phyloP scores from a whole-genome alignment of 1,284 basidiomycete species.

The Rhizoctonia solani region DNA sequence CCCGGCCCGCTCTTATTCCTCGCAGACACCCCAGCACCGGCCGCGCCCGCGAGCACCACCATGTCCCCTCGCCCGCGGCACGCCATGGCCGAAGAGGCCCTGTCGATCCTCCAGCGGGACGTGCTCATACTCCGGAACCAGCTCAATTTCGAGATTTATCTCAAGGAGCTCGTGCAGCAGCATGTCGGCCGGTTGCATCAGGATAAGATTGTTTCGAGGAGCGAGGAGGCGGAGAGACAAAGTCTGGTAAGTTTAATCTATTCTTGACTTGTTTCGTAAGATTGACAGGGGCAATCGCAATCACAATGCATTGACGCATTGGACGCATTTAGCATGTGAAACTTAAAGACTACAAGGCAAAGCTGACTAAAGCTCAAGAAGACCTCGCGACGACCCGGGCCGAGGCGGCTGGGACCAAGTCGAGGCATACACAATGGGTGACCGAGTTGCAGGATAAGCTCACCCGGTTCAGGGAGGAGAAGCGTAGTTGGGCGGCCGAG shows the following conservation, averaged over 20 bases:
- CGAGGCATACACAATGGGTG: slow-evolving; percentile 36
- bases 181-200: slow-evolving; percentile 78
- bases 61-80: slow-evolving; percentile 52
- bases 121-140: slow-evolving; percentile 73
- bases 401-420: slow-evolving; percentile 31
- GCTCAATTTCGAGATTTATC: slow-evolving; percentile 80
- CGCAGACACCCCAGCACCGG: slow-evolving; percentile 46
- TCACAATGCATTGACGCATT: too few relatives aligned
- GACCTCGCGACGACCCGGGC: slow-evolving; percentile 34
- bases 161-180: slow-evolving; percentile 73
- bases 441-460: slow-evolving; percentile 35
- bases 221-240: slow-evolving; percentile 77
- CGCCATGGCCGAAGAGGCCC: slow-evolving; percentile 52
- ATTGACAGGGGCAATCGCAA: too few relatives aligned
- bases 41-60: slow-evolving; percentile 58
- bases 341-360: slow-evolving; percentile 35
- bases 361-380: slow-evolving; percentile 34
- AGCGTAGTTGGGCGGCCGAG: slow-evolving; percentile 37
- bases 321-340: slow-evolving; percentile 39
- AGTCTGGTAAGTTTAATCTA: slow-evolving; percentile 72
- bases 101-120: slow-evolving; percentile 72
- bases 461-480: slow-evolving; percentile 36
- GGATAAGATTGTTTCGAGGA: slow-evolving; percentile 69
- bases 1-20: not conserved
- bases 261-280: slow-evolving; percentile 2